A percentile compares a stretch with the other conserved stretches of the same genome.
Evolutionary conservation across 2,329 filamentous ascomycete species (phyloP).

Genomic region (Rhynchosporium graminicola): DNA sequence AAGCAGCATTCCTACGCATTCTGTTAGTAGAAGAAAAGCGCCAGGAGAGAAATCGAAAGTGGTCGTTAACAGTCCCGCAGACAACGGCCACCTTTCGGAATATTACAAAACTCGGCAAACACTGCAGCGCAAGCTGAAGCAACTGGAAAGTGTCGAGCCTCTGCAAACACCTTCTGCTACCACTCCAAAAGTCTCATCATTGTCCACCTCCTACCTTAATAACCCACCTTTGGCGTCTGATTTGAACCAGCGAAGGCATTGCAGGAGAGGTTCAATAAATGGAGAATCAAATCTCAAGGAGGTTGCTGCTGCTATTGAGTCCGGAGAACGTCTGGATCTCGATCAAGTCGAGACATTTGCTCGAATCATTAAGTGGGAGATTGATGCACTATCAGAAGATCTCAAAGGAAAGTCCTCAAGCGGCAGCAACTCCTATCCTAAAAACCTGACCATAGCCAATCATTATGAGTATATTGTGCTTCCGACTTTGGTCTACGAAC

Average conservation of each 20-base stretch:
- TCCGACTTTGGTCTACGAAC: constrained; percentile 77
- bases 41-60: background rate
- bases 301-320: constrained; percentile 63
- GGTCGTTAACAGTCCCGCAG: constrained; percentile 21
- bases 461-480: constrained; percentile 74
- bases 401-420: constrained; percentile 60
- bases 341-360: constrained; percentile 66
- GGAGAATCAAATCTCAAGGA: constrained; percentile 53
- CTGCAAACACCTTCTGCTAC: constrained; percentile 47
- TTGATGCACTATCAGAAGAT: constrained; percentile 59
- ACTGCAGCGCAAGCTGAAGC: constrained; percentile 53
- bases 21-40: constrained; percentile 41
- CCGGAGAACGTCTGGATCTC: constrained; percentile 57
- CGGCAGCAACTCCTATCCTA: constrained; percentile 58
- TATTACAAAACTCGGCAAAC: constrained; percentile 53
- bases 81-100: constrained; percentile 72
- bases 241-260: constrained; percentile 47
- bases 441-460: constrained; percentile 65
- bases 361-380: constrained; percentile 63
- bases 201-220: constrained; percentile 50
- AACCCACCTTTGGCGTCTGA: constrained; percentile 45
- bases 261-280: constrained; percentile 32
- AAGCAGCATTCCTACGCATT: constrained; percentile 81
- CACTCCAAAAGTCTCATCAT: constrained; percentile 44
- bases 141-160: constrained; percentile 56